Evolutionary conservation across 306 rosid genomes (phyloP).

Genomic region (Bauhinia variegata): DNA sequence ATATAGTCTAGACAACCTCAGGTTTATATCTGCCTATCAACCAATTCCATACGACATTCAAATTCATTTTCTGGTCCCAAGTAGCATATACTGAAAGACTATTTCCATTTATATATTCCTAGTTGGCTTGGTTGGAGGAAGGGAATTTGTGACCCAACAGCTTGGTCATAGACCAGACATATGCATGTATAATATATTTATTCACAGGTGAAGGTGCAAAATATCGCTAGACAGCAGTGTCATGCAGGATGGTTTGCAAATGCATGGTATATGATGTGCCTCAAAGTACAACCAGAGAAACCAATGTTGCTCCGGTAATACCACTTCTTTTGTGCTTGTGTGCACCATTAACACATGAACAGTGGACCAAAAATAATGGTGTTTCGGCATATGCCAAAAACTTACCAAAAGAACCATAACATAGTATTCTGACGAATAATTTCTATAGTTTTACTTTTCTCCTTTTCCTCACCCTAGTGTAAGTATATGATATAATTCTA

Average conservation of each 20-base stretch:
- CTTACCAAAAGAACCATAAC: too few species aligned
- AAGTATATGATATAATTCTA: too few species aligned
- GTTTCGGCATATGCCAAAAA: background rate
- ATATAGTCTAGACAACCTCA: conserved; percentile 3
- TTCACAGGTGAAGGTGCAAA: background rate
- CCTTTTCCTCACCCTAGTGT: too few species aligned
- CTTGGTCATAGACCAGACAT: background rate
- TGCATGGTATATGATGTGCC: conserved; percentile 15
- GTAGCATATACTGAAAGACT: background rate
- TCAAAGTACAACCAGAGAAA: conserved; percentile 27
- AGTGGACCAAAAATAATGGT: conserved; percentile 4
- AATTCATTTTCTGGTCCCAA: background rate
- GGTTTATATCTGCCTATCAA: conserved; percentile 5
- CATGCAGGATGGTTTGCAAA: background rate
- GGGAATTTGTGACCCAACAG: background rate
- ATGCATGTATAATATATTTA: background rate
- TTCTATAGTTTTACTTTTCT: too few species aligned
- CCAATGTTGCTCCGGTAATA: conserved; percentile 8
- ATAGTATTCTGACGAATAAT: too few species aligned
- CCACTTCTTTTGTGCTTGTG: conserved; percentile 4
- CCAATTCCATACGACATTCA: background rate
- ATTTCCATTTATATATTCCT: background rate
- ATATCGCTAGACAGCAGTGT: background rate
- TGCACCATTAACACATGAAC: conserved; percentile 20
- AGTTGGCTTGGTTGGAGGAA: background rate